phyloP scores from a whole-genome alignment of 192 early-diverging fungal species.

The Coemansia sp. region DNA sequence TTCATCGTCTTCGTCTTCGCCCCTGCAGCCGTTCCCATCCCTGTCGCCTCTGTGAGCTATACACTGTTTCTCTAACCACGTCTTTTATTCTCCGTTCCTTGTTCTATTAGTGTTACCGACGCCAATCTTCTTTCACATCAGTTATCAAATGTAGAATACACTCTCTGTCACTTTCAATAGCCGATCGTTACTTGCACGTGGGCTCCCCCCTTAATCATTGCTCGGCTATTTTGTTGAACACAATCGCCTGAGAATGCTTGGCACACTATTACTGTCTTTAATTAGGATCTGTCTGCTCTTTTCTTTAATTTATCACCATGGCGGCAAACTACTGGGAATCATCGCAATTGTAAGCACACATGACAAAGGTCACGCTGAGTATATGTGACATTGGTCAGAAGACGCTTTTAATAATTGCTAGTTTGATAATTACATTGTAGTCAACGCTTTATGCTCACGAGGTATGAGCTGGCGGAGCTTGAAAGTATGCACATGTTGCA shows the following conservation, averaged over 20 bases:
- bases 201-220: conserved; percentile 1
- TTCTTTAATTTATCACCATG: conserved; percentile 25
- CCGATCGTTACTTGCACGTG: not conserved
- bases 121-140: not conserved
- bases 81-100: not conserved
- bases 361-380: not conserved
- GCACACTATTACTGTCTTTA: not conserved
- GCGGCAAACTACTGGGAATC: conserved; percentile 58
- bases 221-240: not conserved
- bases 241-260: not conserved
- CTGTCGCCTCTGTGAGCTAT: not conserved
- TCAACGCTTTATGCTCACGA: conserved; percentile 49
- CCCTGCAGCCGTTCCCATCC: not conserved
- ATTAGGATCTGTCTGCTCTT: not conserved
- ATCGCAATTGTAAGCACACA: conserved; percentile 45
- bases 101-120: not conserved
- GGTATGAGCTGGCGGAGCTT: conserved; percentile 47
- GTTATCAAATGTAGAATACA: conserved; percentile 18
- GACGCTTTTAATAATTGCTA: not conserved
- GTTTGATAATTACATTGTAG: conserved; percentile 15
- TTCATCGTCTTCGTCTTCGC: not conserved
- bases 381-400: not conserved
- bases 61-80: not conserved
- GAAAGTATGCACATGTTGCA: conserved; percentile 28
- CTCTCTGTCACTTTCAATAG: not conserved